phyloP scores from a whole-genome alignment of 2,329 filamentous ascomycete species.

The Capronia coronata region DNA sequence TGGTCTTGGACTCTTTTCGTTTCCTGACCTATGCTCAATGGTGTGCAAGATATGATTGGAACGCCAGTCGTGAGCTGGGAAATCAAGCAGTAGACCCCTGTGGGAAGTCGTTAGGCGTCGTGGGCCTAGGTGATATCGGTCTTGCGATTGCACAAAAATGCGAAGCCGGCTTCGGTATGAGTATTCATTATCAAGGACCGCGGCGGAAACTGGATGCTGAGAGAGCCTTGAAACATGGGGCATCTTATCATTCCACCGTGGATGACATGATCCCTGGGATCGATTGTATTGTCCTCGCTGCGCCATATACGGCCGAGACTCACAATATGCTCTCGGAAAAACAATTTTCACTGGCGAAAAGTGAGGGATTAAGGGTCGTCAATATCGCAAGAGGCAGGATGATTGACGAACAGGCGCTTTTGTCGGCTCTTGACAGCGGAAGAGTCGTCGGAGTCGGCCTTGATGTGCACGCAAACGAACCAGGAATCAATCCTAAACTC shows the following conservation, averaged over 20 bases:
- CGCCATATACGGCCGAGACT: constrained; percentile 29
- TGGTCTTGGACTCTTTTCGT: constrained; percentile 6
- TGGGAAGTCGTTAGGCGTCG: constrained; percentile 1
- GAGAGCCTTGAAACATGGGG: constrained; percentile 8
- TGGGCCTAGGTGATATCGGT: constrained; percentile 4
- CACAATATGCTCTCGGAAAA: not conserved
- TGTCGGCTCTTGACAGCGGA: constrained; percentile 62
- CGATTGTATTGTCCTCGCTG: constrained; percentile 33
- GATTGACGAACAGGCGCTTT: constrained; percentile 66
- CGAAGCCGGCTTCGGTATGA: constrained; percentile 2
- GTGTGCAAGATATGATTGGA: constrained; percentile 1
- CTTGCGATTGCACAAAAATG: constrained; percentile 1
- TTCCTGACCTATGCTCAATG: constrained; percentile 1
- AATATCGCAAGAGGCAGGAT: constrained; percentile 75
- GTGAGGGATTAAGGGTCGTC: constrained; percentile 58
- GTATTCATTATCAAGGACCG: constrained; percentile 5
- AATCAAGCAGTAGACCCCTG: not conserved
- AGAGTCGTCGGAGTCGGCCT: constrained; percentile 69
- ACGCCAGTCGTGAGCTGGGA: not conserved
- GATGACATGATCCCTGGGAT: constrained; percentile 30
- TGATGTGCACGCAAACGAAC: constrained; percentile 49
- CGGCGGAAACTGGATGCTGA: not conserved
- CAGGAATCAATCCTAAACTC: constrained; percentile 1
- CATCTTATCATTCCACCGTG: constrained; percentile 29
- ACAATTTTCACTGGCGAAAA: not conserved